Conservation (phyloP, 202 grass and related monocot species). For the Brachypodium distachyon region DNA sequence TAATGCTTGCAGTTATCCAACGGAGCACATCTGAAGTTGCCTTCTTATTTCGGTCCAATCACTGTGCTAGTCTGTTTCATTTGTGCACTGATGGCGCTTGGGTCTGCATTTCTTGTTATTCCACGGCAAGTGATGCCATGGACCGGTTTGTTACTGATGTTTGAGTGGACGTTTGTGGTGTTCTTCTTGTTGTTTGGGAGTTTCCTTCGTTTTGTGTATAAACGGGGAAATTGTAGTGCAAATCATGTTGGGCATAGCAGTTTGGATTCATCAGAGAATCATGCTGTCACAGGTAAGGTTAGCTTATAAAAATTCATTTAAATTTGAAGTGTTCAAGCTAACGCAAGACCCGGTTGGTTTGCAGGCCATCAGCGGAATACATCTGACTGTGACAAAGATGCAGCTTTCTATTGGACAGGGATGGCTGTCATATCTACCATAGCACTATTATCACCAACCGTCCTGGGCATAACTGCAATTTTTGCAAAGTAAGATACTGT, state of each 20-base stretch:
- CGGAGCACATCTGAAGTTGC: slow-evolving; percentile 43
- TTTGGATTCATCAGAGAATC: slow-evolving; percentile 56
- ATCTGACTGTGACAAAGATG: slow-evolving; percentile 46
- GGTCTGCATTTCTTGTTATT: slow-evolving; percentile 56
- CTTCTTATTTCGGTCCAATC: slow-evolving; percentile 56
- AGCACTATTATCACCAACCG: slow-evolving; percentile 37
- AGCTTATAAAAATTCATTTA: not conserved
- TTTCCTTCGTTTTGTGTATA: slow-evolving; percentile 58
- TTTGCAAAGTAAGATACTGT: slow-evolving; percentile 67
- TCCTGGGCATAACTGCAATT: slow-evolving; percentile 69
- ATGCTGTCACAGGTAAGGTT: slow-evolving; percentile 31
- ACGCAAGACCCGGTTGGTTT: not conserved
- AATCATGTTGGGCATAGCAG: slow-evolving; percentile 41
- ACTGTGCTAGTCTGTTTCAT: slow-evolving; percentile 50
- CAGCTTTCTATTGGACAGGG: slow-evolving; percentile 61
- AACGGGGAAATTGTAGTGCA: slow-evolving; percentile 54
- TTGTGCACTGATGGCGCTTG: slow-evolving; percentile 45
- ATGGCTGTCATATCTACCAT: slow-evolving; percentile 65
- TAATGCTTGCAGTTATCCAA: slow-evolving; percentile 43
- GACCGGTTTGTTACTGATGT: slow-evolving; percentile 87
- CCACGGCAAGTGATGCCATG: slow-evolving; percentile 83
- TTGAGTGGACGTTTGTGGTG: slow-evolving; percentile 60
- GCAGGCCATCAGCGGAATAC: slow-evolving; percentile 58
- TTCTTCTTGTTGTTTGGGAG: slow-evolving; percentile 70
- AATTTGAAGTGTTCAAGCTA: not conserved